These are phyloP conservation scores for Sequoia sempervirens DNA, from an alignment of 75 land plant genomes.

Conservation along the genomic window DNA sequence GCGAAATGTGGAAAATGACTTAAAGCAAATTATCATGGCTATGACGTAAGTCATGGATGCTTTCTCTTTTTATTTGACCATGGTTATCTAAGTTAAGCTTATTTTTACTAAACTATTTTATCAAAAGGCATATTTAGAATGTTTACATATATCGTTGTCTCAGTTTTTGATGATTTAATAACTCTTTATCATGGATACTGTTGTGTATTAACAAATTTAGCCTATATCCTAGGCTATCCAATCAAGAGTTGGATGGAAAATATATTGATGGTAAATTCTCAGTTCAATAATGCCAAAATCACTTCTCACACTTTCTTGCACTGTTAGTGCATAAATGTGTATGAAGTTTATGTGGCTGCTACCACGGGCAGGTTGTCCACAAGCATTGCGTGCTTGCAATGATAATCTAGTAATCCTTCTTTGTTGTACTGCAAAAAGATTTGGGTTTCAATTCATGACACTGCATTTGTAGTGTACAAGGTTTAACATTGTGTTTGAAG, in stretches of 20 bases:
- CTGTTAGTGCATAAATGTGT: neutral
- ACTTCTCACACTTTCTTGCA: neutral
- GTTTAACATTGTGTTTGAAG: neutral
- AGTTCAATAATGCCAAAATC: neutral
- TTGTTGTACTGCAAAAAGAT: neutral
- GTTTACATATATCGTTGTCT: neutral
- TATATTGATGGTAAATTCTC: neutral
- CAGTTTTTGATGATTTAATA: neutral
- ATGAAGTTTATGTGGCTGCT: neutral
- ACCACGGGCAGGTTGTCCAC: neutral
- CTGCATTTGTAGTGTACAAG: neutral
- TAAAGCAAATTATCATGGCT: slow-evolving; percentile 92
- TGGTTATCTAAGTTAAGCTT: neutral
- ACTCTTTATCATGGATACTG: neutral
- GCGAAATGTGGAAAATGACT: slow-evolving; percentile 78
- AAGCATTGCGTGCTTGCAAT: neutral
- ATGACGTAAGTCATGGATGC: slow-evolving; percentile 62
- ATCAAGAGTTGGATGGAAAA: slow-evolving; percentile 5
- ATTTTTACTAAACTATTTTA: neutral
- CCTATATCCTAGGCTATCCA: neutral
- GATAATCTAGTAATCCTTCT: neutral
- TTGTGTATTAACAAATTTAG: neutral
- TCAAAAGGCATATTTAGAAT: neutral
- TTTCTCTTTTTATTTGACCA: neutral
- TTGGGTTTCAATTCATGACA: neutral